These are phyloP conservation scores for Sutorius australiensis DNA, from an alignment of 768 basidiomycete species.

Conservation along the genomic window DNA sequence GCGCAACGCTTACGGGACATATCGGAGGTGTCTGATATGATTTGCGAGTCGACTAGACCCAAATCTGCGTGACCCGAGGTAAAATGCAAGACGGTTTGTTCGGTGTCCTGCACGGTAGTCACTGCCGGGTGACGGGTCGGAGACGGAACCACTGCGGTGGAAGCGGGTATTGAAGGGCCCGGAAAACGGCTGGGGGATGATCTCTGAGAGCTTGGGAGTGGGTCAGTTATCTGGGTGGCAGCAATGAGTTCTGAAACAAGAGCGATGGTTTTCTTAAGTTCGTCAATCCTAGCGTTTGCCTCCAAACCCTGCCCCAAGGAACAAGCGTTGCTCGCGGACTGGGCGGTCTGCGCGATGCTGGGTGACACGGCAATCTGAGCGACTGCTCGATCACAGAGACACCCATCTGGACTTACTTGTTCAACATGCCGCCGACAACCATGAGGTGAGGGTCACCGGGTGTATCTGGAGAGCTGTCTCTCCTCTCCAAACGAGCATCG, in stretches of 20 bases:
- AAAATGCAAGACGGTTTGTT: slow-evolving; percentile 21
- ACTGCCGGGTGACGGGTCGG: slow-evolving; percentile 20
- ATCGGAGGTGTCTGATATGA: slow-evolving; percentile 34
- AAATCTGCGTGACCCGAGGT: slow-evolving; percentile 14
- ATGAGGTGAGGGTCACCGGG: slow-evolving; percentile 46
- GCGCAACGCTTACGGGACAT: slow-evolving; percentile 50
- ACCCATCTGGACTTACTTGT: slow-evolving; percentile 42
- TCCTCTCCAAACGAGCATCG: slow-evolving; percentile 16
- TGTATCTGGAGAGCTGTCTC: slow-evolving; percentile 28
- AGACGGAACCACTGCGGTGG: slow-evolving; percentile 35
- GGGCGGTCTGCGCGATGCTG: slow-evolving; percentile 61
- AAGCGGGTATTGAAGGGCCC: slow-evolving; percentile 32
- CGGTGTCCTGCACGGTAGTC: slow-evolving; percentile 23
- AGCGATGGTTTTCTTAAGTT: slow-evolving; percentile 51
- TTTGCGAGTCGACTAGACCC: slow-evolving; percentile 20
- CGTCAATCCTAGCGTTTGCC: slow-evolving; percentile 49
- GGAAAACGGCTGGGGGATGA: slow-evolving; percentile 26
- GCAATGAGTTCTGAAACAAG: slow-evolving; percentile 55
- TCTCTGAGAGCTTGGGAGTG: slow-evolving; percentile 31
- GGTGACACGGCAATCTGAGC: slow-evolving; percentile 20
- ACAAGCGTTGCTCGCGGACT: slow-evolving; percentile 52
- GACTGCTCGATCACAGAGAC: background rate
- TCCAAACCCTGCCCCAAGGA: slow-evolving; percentile 43
- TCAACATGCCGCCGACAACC: slow-evolving; percentile 47
- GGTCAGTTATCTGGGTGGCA: slow-evolving; percentile 36